phyloP scores from a whole-genome alignment of 441 rosid species.

The Lepidium campestre region DNA sequence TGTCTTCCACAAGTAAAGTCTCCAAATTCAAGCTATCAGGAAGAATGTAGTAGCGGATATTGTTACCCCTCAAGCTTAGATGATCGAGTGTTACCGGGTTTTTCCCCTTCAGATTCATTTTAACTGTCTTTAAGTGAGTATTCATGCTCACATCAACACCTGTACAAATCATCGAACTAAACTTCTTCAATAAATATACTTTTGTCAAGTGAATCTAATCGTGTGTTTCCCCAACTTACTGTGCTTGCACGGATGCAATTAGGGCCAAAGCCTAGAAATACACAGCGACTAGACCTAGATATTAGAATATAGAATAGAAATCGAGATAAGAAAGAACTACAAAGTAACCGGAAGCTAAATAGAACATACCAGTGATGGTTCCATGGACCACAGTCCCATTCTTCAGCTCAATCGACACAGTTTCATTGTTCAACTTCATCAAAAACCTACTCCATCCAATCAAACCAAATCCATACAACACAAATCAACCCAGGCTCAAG shows the following conservation, averaged over 20 bases:
- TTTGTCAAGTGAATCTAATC: not conserved
- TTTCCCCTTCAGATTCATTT: slow-evolving; percentile 67
- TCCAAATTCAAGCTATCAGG: slow-evolving; percentile 85
- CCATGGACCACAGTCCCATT: slow-evolving; percentile 79
- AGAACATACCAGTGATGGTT: slow-evolving; percentile 54
- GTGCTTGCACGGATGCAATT: not conserved
- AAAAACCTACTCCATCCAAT: slow-evolving; percentile 50
- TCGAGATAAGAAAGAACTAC: not conserved
- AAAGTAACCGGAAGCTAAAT: not conserved
- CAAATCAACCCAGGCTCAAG: slow-evolving; percentile 1
- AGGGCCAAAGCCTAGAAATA: not conserved
- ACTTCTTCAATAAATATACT: not conserved
- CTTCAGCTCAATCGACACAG: slow-evolving; percentile 78
- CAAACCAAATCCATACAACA: not conserved
- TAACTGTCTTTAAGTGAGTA: slow-evolving; percentile 74
- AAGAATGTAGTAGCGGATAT: slow-evolving; percentile 73
- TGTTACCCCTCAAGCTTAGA: slow-evolving; percentile 77
- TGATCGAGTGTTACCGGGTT: slow-evolving; percentile 76
- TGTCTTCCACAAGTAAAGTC: slow-evolving; percentile 75
- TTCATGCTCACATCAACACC: slow-evolving; percentile 90
- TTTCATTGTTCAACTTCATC: slow-evolving; percentile 85
- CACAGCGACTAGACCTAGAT: slow-evolving; percentile 2
- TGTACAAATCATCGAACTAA: slow-evolving; percentile 12
- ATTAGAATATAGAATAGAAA: no score
- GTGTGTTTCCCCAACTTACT: not conserved